These are phyloP conservation scores for Cutaneotrichosporon sp. DNA, from an alignment of 1,284 basidiomycete genomes.

Conservation along the genomic window DNA sequence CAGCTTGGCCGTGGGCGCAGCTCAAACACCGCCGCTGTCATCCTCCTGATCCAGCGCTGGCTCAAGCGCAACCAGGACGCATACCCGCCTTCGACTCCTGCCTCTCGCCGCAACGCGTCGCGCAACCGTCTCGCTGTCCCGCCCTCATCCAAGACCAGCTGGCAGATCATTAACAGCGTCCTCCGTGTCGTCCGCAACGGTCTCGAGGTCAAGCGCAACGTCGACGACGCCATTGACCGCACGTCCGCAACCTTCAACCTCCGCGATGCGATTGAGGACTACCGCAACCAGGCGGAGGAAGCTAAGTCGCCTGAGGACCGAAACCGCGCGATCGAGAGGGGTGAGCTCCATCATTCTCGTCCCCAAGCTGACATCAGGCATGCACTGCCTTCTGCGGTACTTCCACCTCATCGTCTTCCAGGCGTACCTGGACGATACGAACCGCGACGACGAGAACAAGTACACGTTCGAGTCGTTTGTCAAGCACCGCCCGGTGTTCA, in stretches of 20 bases:
- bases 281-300: constrained; percentile 66
- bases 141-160: constrained; percentile 40
- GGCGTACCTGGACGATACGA: constrained; percentile 83
- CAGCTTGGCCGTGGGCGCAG: constrained; percentile 95
- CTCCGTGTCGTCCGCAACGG: constrained; percentile 92
- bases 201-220: constrained; percentile 76
- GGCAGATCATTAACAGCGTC: constrained; percentile 71
- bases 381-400: constrained; percentile 81
- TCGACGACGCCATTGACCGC: constrained; percentile 90
- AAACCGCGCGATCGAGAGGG: constrained; percentile 67
- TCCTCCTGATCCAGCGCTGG: constrained; percentile 87
- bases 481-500: constrained; percentile 85
- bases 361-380: constrained; percentile 57
- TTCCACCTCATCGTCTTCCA: constrained; percentile 93
- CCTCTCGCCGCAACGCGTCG: constrained; percentile 14
- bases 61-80: constrained; percentile 56
- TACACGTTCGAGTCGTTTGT: constrained; percentile 80
- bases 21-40: constrained; percentile 82
- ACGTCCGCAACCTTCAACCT: constrained; percentile 81
- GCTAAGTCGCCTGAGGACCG: constrained; percentile 71
- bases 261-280: constrained; percentile 85
- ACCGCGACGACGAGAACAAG: constrained; percentile 75
- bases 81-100: constrained; percentile 19
- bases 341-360: constrained; percentile 54
- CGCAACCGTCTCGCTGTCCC: constrained; percentile 23